Conservation (phyloP, 768 basidiomycete genomes). For the Rhizopogon vinicolor region DNA sequence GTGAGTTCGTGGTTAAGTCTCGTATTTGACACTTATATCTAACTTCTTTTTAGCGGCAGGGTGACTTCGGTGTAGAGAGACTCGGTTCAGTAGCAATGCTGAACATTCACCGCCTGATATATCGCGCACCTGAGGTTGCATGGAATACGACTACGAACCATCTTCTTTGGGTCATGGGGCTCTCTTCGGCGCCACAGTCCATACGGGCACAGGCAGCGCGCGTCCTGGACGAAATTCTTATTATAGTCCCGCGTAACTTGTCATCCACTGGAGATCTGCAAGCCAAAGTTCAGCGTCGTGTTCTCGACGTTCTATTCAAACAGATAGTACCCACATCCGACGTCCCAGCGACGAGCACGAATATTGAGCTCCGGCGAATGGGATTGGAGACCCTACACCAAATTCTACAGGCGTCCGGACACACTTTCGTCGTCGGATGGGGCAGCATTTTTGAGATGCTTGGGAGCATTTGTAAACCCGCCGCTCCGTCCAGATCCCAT, state of each 20-base stretch:
- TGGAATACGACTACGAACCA: slow-evolving; percentile 83
- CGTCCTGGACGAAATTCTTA: slow-evolving; percentile 79
- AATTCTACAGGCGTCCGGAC: slow-evolving; percentile 87
- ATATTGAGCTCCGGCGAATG: slow-evolving; percentile 80
- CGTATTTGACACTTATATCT: slow-evolving; percentile 2
- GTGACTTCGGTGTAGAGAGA: slow-evolving; percentile 91
- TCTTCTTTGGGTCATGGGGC: slow-evolving; percentile 71
- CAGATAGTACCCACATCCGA: slow-evolving; percentile 57
- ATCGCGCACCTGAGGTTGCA: slow-evolving; percentile 74
- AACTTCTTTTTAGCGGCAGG: slow-evolving; percentile 54
- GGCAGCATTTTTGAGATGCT: slow-evolving; percentile 90
- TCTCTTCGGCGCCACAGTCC: slow-evolving; percentile 60
- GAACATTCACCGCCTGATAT: slow-evolving; percentile 86
- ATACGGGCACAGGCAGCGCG: slow-evolving; percentile 89
- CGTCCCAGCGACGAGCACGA: slow-evolving; percentile 36
- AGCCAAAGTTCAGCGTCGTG: slow-evolving; percentile 70
- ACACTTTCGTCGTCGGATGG: slow-evolving; percentile 92
- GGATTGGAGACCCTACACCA: slow-evolving; percentile 87
- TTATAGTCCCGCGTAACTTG: slow-evolving; percentile 70
- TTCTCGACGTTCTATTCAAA: slow-evolving; percentile 78
- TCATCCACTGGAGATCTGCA: slow-evolving; percentile 57
- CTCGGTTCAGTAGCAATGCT: slow-evolving; percentile 73
- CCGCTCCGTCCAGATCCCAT: slow-evolving; percentile 28
- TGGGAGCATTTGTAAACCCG: slow-evolving; percentile 75
- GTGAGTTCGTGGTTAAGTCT: slow-evolving; percentile 36